Evolutionary conservation across 768 basidiomycete species (phyloP).

Genomic region (Tulasnella sp.): DNA sequence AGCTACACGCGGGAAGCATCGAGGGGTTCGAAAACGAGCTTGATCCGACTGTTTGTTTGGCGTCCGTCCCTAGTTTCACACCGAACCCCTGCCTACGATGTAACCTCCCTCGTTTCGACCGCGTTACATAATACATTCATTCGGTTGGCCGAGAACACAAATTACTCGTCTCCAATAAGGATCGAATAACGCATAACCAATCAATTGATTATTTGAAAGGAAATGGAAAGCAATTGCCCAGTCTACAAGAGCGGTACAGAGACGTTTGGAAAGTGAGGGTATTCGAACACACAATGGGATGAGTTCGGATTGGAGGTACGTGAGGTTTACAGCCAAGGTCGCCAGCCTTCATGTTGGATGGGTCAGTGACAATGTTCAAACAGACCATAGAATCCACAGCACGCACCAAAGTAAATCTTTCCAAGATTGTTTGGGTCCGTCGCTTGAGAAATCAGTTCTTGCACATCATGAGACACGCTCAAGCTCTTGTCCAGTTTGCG

Average conservation of each 20-base stretch:
- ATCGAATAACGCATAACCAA: too few relatives aligned
- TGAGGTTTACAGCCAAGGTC: not conserved
- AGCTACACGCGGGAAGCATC: too few relatives aligned
- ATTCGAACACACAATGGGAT: not conserved
- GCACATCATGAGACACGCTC: constrained; percentile 92
- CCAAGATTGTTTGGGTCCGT: constrained; percentile 75
- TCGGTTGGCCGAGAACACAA: too few relatives aligned
- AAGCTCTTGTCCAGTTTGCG: constrained; percentile 82
- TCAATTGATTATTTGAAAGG: not conserved
- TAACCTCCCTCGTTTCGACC: too few relatives aligned
- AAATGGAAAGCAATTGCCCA: not conserved
- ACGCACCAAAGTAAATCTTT: constrained; percentile 71
- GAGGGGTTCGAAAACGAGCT: too few relatives aligned
- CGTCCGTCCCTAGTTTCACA: too few relatives aligned
- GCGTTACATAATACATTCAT: too few relatives aligned
- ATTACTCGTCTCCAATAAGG: too few relatives aligned
- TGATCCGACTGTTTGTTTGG: too few relatives aligned
- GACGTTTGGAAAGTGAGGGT: not conserved
- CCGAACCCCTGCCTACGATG: too few relatives aligned
- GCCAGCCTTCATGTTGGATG: not conserved
- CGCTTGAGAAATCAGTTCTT: constrained; percentile 88
- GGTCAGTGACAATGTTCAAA: not conserved
- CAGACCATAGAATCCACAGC: not conserved
- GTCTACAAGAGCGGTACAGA: not conserved
- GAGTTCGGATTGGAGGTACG: not conserved